Conservation (phyloP, 1,284 basidiomycete species). For the Peniophora sp. region DNA sequence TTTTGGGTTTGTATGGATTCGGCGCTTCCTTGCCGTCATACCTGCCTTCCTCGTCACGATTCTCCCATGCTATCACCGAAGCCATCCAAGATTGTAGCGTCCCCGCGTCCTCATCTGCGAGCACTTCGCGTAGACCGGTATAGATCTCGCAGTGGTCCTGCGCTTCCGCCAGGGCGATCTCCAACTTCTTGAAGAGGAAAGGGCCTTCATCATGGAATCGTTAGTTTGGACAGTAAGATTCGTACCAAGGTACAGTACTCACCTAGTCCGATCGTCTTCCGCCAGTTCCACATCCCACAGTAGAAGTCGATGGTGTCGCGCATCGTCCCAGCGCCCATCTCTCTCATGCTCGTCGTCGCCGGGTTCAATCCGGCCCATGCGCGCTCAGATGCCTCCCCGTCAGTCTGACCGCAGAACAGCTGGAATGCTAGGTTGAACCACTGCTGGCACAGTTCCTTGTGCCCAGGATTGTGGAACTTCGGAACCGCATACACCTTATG, state of each 20-base stretch:
- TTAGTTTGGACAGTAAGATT: too few relatives aligned
- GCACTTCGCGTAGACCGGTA: too few relatives aligned
- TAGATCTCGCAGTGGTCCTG: too few relatives aligned
- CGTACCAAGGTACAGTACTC: background rate
- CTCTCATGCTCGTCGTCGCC: slow-evolving; percentile 5
- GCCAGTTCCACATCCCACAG: slow-evolving; percentile 12
- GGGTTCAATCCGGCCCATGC: slow-evolving; percentile 13
- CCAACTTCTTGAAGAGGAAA: too few relatives aligned
- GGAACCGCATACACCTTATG: slow-evolving; percentile 10
- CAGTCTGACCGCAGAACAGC: slow-evolving; percentile 8
- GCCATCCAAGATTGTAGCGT: too few relatives aligned
- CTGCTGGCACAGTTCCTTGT: slow-evolving; percentile 9
- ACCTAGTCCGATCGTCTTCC: slow-evolving; percentile 4
- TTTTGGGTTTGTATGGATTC: too few relatives aligned
- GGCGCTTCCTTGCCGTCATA: too few relatives aligned
- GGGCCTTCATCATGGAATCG: too few relatives aligned
- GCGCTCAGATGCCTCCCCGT: slow-evolving; percentile 15
- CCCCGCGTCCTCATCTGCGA: too few relatives aligned
- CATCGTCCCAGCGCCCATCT: slow-evolving; percentile 10
- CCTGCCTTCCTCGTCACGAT: too few relatives aligned
- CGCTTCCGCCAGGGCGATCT: too few relatives aligned
- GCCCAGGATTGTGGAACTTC: slow-evolving; percentile 14
- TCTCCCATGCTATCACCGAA: too few relatives aligned
- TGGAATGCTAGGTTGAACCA: slow-evolving; percentile 14
- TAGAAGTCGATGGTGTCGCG: slow-evolving; percentile 10